Evolutionary conservation across 202 grass and related monocot species (phyloP).

Genomic region (Zizania palustris): DNA sequence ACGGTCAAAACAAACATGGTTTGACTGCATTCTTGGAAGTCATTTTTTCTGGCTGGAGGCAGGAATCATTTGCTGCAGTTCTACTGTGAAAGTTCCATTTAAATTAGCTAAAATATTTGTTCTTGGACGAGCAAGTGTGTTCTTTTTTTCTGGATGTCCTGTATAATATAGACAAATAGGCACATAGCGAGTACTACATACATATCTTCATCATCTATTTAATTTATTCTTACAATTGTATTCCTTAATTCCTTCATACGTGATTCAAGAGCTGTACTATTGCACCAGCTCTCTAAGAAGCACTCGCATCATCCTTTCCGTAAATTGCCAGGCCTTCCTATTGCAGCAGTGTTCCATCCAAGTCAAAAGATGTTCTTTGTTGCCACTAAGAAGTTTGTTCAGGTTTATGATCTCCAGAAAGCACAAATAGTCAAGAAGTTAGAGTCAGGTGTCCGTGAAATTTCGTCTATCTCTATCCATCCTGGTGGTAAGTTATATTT

Average conservation of each 20-base stretch:
- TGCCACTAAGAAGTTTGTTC: constrained; percentile 94
- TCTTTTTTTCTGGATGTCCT: neutral
- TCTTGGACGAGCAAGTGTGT: neutral
- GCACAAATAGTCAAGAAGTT: constrained; percentile 80
- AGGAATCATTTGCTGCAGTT: neutral
- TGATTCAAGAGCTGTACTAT: constrained; percentile 81
- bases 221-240: constrained; percentile 37
- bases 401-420: constrained; percentile 94
- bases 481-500: constrained; percentile 68
- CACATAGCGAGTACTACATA: neutral
- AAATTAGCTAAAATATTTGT: constrained; percentile 11
- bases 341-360: constrained; percentile 86
- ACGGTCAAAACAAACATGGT: neutral
- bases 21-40: neutral
- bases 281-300: constrained; percentile 96
- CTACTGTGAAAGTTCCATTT: neutral
- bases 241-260: constrained; percentile 77
- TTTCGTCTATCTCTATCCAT: constrained; percentile 93
- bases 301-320: constrained; percentile 79
- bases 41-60: neutral
- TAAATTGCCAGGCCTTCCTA: constrained; percentile 88
- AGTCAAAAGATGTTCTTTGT: constrained; percentile 87
- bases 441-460: constrained; percentile 82
- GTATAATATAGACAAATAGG: neutral
- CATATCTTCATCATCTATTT: constrained; percentile 14